Base-by-base conservation (phyloP, 208 protist genomes). In the Novymonas esmeraldas region DNA sequence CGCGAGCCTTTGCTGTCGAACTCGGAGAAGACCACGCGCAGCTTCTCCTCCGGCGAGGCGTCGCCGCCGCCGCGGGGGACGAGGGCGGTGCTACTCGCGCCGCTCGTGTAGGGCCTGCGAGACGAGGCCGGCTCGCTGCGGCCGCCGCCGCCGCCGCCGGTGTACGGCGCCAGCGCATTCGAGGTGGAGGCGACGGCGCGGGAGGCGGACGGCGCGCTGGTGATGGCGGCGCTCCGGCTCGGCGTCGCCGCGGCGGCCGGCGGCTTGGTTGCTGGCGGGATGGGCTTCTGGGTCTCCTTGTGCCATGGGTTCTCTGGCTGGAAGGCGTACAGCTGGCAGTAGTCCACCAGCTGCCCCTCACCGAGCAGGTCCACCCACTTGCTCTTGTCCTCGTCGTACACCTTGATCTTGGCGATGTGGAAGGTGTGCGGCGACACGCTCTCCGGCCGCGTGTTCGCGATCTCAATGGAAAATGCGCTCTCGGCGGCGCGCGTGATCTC, bases 271-370 rank as follows among this genome's bases (percentile, higher is more conserved):
- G 93, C 87, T 2, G 84, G 72, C 6, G 93, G 93, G 67, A 97
- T 97, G 22, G 89, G 79, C 69, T 94, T 94, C 69, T 86, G 82
- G 28, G 85, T 90, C 60, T 97, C 90, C 83, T 94, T 97, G 81
- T 97, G 93, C 90, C 90, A 97, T 34, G 78, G 78, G 72, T 94
- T 97, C 54, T 92, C 86, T 20, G 86, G 82, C 62, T 97, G 93
- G 75, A 95, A 97, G 64, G 87, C 90, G 64, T 97, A 95, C 36
- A 97, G 69, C 78, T 97, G 93, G 65, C 84, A 90, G 62, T 90
- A 94, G 70, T 92, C 81, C 10, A 78, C 29, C 34, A 97, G 78
- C 78, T 95, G 90, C 13, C 69, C 78, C 33, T 94, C 90, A n/a
- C 81, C 76, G 11, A 79, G 45, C 38, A 97, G 72, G 67, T 95